Conservation (phyloP, 1,139 yeast genomes). For the Yamadazyma spencermartinsiae region DNA sequence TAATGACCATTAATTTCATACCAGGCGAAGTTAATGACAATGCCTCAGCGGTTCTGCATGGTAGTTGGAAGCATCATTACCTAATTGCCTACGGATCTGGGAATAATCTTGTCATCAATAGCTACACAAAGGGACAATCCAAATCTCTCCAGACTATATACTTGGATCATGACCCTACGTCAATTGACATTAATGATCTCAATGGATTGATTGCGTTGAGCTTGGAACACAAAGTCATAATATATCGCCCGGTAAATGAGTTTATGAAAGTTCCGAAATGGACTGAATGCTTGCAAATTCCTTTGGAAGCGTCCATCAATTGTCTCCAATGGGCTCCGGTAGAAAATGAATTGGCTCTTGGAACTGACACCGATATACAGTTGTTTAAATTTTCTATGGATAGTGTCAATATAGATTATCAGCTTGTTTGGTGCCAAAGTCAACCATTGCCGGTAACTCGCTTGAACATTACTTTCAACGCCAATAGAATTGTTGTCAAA, state of each 20-base stretch:
- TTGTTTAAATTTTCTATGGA: slow-evolving; percentile 55
- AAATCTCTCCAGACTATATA: slow-evolving; percentile 72
- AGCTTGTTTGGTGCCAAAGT: slow-evolving; percentile 52
- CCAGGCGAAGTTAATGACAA: slow-evolving; percentile 82
- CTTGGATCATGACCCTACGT: slow-evolving; percentile 62
- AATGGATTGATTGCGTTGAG: slow-evolving; percentile 61
- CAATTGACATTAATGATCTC: slow-evolving; percentile 59
- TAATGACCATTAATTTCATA: slow-evolving; percentile 66
- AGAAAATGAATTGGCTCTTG: slow-evolving; percentile 60
- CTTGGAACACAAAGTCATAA: slow-evolving; percentile 27
- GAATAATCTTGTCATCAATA: slow-evolving; percentile 62
- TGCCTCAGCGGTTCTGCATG: slow-evolving; percentile 58
- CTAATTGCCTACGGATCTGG: slow-evolving; percentile 83
- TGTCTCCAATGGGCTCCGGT: slow-evolving; percentile 67
- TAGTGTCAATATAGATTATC: slow-evolving; percentile 37
- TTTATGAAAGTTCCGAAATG: slow-evolving; percentile 49
- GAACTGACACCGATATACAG: slow-evolving; percentile 50
- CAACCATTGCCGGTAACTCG: slow-evolving; percentile 60
- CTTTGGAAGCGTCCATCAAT: slow-evolving; percentile 35
- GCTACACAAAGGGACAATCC: not conserved
- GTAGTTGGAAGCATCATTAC: slow-evolving; percentile 66
- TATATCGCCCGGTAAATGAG: slow-evolving; percentile 49
- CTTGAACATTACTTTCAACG: slow-evolving; percentile 61
- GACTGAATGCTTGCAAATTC: slow-evolving; percentile 34
- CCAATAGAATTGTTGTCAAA: slow-evolving; percentile 62